Conservation (phyloP, 441 rosid genomes). For the Pelargonium citronellum region DNA sequence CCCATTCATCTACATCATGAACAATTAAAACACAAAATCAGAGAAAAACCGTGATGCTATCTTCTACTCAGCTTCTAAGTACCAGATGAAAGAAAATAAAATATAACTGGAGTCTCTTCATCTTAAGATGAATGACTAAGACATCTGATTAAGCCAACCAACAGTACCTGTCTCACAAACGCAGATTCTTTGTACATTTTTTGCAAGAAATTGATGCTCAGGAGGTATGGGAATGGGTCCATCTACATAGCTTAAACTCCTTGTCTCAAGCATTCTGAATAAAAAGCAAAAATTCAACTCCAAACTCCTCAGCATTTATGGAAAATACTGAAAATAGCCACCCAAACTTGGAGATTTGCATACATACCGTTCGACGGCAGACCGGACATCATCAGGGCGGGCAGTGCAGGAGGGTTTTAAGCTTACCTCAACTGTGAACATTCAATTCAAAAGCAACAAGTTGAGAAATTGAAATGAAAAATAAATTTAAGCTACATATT, state of each 20-base stretch:
- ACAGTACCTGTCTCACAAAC: slow-evolving; percentile 71
- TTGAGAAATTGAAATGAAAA: not conserved
- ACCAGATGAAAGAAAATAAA: not conserved
- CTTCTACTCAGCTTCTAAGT: not conserved
- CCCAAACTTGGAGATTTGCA: not conserved
- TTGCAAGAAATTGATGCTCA: slow-evolving; percentile 56
- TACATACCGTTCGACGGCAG: slow-evolving; percentile 62
- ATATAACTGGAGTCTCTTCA: not conserved
- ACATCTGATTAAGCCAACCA: not conserved
- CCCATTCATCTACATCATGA: slow-evolving; percentile 65
- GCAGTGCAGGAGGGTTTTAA: slow-evolving; percentile 79
- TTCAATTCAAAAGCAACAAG: not conserved
- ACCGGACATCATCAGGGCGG: slow-evolving; percentile 50
- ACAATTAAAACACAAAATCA: not conserved
- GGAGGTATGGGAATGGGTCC: slow-evolving; percentile 69
- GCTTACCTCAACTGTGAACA: slow-evolving; percentile 73
- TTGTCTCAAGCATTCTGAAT: slow-evolving; percentile 76
- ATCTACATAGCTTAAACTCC: slow-evolving; percentile 81
- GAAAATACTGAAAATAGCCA: not conserved
- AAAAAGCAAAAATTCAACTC: not conserved
- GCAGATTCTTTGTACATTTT: slow-evolving; percentile 62
- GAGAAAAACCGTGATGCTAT: not conserved
- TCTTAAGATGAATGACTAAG: not conserved
- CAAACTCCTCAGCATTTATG: not conserved
- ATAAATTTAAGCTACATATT: not conserved